phyloP scores from a whole-genome alignment of 1,284 basidiomycete genomes.

The Ganoderma sp. region DNA sequence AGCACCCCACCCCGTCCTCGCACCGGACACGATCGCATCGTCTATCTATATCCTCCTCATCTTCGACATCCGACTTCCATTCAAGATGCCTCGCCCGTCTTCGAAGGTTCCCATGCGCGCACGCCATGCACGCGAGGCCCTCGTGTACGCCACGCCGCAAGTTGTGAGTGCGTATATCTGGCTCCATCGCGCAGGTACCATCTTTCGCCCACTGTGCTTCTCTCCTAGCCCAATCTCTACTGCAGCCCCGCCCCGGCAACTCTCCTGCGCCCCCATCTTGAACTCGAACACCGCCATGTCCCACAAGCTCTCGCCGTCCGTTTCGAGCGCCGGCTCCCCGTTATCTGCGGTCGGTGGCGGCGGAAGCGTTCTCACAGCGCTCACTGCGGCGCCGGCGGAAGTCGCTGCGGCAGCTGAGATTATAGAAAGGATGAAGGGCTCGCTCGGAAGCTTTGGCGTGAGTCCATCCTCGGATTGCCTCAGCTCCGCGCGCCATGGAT shows the following conservation, averaged over 20 bases:
- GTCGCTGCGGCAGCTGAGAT: constrained; percentile 37
- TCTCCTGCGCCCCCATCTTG: not conserved
- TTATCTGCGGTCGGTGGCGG: constrained; percentile 2
- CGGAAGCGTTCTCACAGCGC: constrained; percentile 8
- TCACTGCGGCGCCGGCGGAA: constrained; percentile 30
- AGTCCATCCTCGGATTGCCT: constrained; percentile 16
- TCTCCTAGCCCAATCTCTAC: not conserved
- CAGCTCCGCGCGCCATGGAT: constrained; percentile 5
- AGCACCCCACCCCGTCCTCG: not conserved
- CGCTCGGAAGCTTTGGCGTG: constrained; percentile 36
- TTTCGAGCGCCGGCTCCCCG: not conserved
- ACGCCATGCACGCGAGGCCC: not conserved
- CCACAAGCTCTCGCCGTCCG: not conserved
- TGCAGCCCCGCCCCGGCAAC: not conserved
- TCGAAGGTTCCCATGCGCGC: not conserved
- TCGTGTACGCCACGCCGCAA: not conserved
- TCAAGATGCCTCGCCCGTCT: not conserved
- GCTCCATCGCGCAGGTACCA: not conserved
- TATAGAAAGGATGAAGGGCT: constrained; percentile 37
- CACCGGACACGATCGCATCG: not conserved
- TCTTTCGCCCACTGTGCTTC: not conserved
- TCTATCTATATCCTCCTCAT: not conserved
- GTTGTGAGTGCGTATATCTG: constrained; percentile 1
- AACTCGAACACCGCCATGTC: not conserved
- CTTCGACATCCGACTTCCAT: not conserved